phyloP scores from a whole-genome alignment of 78 protist genomes.

The Chrysochromulina parva region DNA sequence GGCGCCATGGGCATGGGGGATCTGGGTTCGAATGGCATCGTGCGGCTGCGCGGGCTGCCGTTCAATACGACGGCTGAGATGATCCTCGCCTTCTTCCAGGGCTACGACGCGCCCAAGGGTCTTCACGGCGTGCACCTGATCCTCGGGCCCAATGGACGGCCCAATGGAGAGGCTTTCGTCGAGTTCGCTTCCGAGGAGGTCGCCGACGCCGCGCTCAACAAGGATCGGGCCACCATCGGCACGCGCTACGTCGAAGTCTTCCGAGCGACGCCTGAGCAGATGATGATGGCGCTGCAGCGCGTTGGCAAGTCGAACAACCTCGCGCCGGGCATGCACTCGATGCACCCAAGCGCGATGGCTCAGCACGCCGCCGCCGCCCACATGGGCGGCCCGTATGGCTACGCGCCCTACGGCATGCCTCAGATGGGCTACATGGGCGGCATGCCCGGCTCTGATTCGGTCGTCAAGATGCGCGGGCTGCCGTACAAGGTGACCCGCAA shows the following conservation, averaged over 20 bases:
- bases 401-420: no score
- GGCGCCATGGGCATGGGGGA: no score
- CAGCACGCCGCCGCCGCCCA: no score
- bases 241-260: constrained; percentile 25
- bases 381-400: no score
- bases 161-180: constrained; percentile 22
- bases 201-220: background rate
- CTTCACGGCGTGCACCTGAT: background rate
- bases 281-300: background rate
- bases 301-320: background rate
- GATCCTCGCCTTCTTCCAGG: background rate
- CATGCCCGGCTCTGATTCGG: background rate
- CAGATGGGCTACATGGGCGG: no score
- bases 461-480: constrained; percentile 35
- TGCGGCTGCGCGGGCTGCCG: constrained; percentile 11
- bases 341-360: no score
- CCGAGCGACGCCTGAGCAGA: background rate
- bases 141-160: background rate
- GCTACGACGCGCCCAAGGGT: background rate
- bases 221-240: constrained; percentile 15
- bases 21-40: background rate
- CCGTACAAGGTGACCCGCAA: background rate
- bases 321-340: background rate
- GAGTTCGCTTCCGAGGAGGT: constrained; percentile 11
- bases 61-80: background rate